Conservation (phyloP, 2,329 filamentous ascomycete species). For the Rosellinia necatrix region DNA sequence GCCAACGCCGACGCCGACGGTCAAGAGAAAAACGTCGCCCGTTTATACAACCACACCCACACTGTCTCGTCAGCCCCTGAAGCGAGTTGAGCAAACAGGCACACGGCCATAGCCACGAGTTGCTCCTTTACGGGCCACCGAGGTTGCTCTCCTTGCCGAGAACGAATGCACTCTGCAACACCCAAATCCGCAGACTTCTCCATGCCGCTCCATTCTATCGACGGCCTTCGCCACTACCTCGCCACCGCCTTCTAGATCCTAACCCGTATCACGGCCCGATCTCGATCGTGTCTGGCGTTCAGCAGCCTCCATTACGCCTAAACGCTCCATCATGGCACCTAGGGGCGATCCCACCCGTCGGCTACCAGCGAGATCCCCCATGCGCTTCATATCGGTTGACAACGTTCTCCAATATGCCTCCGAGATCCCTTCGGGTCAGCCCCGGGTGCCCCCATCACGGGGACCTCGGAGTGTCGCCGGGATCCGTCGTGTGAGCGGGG, state of each 20-base stretch:
- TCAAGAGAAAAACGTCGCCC: no score
- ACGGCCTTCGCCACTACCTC: no score
- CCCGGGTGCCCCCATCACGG: conserved; percentile 68
- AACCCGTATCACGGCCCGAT: not conserved
- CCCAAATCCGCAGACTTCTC: no score
- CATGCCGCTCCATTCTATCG: no score
- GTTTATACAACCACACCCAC: no score
- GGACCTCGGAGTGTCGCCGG: conserved; percentile 52
- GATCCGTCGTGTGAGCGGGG: conserved; percentile 51
- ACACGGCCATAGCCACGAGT: no score
- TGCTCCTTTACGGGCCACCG: no score
- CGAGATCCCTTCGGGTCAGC: conserved; percentile 93
- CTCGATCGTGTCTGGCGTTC: not conserved
- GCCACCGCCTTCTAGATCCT: not conserved
- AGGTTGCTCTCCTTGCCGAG: no score
- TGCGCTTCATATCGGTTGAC: conserved; percentile 86
- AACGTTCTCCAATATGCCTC: conserved; percentile 93
- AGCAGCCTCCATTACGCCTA: not conserved
- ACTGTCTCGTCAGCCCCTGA: no score
- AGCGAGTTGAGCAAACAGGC: no score
- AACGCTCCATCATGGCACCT: conserved; percentile 18
- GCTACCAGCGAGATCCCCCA: conserved; percentile 46
- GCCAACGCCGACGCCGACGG: no score
- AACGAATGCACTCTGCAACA: no score
- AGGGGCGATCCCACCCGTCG: conserved; percentile 18